These are phyloP conservation scores for Metroxylon sagu DNA, from an alignment of 176 grass and related monocot genomes.

Conservation along the genomic window DNA sequence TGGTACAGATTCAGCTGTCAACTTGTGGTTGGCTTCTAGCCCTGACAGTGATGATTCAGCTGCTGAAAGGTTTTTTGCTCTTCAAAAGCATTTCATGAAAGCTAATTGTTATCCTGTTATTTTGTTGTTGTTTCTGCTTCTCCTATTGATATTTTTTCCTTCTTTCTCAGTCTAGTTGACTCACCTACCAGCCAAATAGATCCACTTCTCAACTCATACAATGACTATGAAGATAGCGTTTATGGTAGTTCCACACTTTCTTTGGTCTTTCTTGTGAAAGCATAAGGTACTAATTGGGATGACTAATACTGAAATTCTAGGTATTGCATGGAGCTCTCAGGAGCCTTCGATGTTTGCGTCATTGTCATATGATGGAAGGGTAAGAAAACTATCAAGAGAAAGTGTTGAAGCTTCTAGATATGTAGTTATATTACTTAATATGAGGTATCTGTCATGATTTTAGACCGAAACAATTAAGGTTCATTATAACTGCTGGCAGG, in stretches of 20 bases:
- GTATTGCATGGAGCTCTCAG: slow-evolving; percentile 91
- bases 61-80: slow-evolving; percentile 51
- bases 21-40: slow-evolving; percentile 80
- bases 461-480: too few species aligned
- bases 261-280: slow-evolving; percentile 11
- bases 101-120: slow-evolving; percentile 1
- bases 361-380: slow-evolving; percentile 94
- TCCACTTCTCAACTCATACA: slow-evolving; percentile 79
- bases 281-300: slow-evolving; percentile 14
- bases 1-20: slow-evolving; percentile 96
- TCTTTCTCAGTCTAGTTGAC: slow-evolving; percentile 43
- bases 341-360: slow-evolving; percentile 91
- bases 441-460: too few species aligned
- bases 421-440: too few species aligned
- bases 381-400: slow-evolving; percentile 26
- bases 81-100: neutral
- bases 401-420: too few species aligned
- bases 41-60: slow-evolving; percentile 34
- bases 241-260: slow-evolving; percentile 45
- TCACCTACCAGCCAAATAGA: slow-evolving; percentile 48
- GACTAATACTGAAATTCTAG: slow-evolving; percentile 30
- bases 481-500: too few species aligned
- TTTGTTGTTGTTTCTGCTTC: slow-evolving; percentile 24
- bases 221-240: slow-evolving; percentile 96
- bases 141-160: slow-evolving; percentile 24